Evolutionary conservation across 805 yeast genomes (phyloP), one percentile per base, ranked within the genome.

Genomic region (Yarrowia phangngaensis): DNA sequence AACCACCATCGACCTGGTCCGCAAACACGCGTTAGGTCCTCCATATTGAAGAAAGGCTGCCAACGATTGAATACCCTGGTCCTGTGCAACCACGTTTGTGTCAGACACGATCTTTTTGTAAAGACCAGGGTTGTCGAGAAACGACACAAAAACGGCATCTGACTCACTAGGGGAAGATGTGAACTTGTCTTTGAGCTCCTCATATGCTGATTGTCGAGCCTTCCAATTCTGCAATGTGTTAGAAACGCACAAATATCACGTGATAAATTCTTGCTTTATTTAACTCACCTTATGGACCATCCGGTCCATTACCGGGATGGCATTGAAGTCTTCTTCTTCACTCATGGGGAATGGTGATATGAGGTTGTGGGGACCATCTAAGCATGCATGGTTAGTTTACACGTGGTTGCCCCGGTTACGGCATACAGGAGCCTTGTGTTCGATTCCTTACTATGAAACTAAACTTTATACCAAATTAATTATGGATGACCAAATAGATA

Each of bases 81-180:
- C 97, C 55, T 88, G 95, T 0, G 97, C 95, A 13, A 83, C 92
- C 14, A 88, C 96, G 61, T 92, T 92, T 23, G 82, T 63, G 61
- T 92, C 98, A 3, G 76, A 70, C 6, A 84, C 80, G 30, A 81
- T 72, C 55, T 71, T 70, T 55, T 75, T 79, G 58, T 80, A 69
- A 2, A 73, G 46, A 8, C 76, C 80, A 0, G 87, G 82, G 50
- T 70, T 73, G 13, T 64, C 59, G 52, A 77, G 60, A 59, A 74
- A 78, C 3, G 68, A 68, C 16, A 64, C 64, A 58, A 83, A 80
- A 38, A 79, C 71, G 2, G 66, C 71, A 55, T 78, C 86, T n/a
- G 70, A 62, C 51, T 75, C 80, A 53, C 71, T 70, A 3, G 78
- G 70, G 1, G 85, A 74, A 38, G 63, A 68, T 38, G 73, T 69